Evolutionary conservation across 2,329 filamentous ascomycete genomes (phyloP).

Genomic region (Aspergillus candidus): DNA sequence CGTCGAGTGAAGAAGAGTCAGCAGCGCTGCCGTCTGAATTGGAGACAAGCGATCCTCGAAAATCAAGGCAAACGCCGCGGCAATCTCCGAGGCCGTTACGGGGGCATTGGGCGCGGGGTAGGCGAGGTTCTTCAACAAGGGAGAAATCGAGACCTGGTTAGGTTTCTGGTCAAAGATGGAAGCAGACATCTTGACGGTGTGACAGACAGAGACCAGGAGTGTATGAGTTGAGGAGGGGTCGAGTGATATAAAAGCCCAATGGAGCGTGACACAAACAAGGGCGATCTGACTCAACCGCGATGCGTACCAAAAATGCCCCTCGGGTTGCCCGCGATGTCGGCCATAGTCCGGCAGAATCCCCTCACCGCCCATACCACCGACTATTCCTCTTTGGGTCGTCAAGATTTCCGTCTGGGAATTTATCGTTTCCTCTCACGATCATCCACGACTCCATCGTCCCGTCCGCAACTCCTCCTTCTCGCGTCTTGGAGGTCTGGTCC

Average conservation of each 20-base stretch:
- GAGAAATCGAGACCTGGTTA: constrained; percentile 41
- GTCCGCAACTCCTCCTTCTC: not conserved
- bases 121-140: constrained; percentile 44
- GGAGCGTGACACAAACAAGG: not conserved
- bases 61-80: constrained; percentile 81
- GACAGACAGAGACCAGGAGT: not conserved
- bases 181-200: constrained; percentile 20
- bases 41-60: constrained; percentile 87
- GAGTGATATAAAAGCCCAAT: not conserved
- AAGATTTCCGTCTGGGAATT: constrained; percentile 9
- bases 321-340: constrained; percentile 11
- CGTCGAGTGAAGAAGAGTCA: constrained; percentile 90
- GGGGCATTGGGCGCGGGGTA: constrained; percentile 39
- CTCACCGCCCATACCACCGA: constrained; percentile 13
- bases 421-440: not conserved
- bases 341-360: constrained; percentile 18
- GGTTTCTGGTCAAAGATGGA: constrained; percentile 20
- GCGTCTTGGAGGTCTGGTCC: not conserved
- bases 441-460: not conserved
- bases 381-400: constrained; percentile 14
- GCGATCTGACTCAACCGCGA: not conserved
- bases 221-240: not conserved
- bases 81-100: constrained; percentile 74
- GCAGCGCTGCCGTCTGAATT: constrained; percentile 76
- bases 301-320: not conserved